These are phyloP conservation scores for Colletotrichum tamarilloi DNA, from an alignment of 2,329 filamentous ascomycete genomes.

Conservation along the genomic window DNA sequence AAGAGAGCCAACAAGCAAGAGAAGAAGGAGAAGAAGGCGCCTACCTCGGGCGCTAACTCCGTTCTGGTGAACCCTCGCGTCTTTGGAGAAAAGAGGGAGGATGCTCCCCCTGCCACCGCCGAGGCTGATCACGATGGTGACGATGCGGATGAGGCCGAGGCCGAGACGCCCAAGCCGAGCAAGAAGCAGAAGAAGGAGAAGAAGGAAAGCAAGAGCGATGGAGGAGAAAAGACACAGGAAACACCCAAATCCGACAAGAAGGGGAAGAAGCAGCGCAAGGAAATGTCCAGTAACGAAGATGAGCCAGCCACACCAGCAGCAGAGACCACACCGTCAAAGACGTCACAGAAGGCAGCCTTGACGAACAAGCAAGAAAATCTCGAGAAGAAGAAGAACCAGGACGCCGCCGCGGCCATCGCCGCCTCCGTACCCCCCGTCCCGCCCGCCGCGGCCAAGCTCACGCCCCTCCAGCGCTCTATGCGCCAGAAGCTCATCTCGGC, in stretches of 20 bases:
- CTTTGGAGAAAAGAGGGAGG: slow-evolving; percentile 72
- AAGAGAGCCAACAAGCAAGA: slow-evolving; percentile 40
- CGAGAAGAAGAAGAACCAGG: slow-evolving; percentile 35
- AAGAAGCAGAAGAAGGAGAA: slow-evolving; percentile 41
- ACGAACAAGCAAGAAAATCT: slow-evolving; percentile 16
- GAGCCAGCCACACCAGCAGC: not conserved
- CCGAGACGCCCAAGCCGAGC: slow-evolving; percentile 18
- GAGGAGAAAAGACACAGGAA: slow-evolving; percentile 35
- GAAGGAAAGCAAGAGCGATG: slow-evolving; percentile 39
- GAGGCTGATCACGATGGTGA: slow-evolving; percentile 37
- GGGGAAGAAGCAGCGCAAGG: slow-evolving; percentile 48
- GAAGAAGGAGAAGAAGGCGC: slow-evolving; percentile 60
- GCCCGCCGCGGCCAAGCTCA: slow-evolving; percentile 72
- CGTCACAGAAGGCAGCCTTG: slow-evolving; percentile 34
- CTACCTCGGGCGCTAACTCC: slow-evolving; percentile 72
- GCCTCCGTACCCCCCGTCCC: slow-evolving; percentile 49
- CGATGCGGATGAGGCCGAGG: slow-evolving; percentile 12
- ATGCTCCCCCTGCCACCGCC: slow-evolving; percentile 27
- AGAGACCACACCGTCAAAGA: not conserved
- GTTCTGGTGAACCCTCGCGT: slow-evolving; percentile 82
- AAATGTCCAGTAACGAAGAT: slow-evolving; percentile 37
- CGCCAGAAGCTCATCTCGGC: slow-evolving; percentile 93
- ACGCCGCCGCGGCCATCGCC: slow-evolving; percentile 38
- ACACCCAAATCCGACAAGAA: slow-evolving; percentile 43
- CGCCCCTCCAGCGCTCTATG: slow-evolving; percentile 94